Conservation (phyloP, 2,329 filamentous ascomycete species). For the Penicillium sp. region DNA sequence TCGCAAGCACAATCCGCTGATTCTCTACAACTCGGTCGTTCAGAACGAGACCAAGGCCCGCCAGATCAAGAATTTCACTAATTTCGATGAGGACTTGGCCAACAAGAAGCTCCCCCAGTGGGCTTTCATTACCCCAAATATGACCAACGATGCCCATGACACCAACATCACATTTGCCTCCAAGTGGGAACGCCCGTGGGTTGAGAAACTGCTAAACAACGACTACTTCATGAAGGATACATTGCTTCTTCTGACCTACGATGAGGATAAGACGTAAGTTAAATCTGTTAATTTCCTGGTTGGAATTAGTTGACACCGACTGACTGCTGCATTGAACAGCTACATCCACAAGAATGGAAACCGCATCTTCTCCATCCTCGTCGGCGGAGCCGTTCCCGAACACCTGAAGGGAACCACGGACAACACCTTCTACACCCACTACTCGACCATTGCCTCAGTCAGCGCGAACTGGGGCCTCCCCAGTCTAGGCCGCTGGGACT, state of each 20-base stretch:
- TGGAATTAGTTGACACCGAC: no score
- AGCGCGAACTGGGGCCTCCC: conserved; percentile 71
- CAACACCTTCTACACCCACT: conserved; percentile 72
- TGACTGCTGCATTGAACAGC: conserved; percentile 21
- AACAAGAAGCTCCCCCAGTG: conserved; percentile 71
- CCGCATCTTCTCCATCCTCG: conserved; percentile 69
- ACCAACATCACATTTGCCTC: conserved; percentile 71
- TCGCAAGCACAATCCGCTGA: conserved; percentile 75
- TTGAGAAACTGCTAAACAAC: conserved; percentile 71
- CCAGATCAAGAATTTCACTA: conserved; percentile 73
- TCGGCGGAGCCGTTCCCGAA: conserved; percentile 73
- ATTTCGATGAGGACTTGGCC: conserved; percentile 70
- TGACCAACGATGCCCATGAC: conserved; percentile 75
- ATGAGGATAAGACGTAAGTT: conserved; percentile 71
- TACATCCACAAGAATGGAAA: conserved; percentile 52
- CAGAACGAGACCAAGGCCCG: conserved; percentile 62
- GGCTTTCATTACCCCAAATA: conserved; percentile 57
- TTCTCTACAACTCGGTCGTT: conserved; percentile 70
- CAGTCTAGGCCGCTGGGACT: conserved; percentile 73
- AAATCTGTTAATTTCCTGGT: conserved; percentile 58
- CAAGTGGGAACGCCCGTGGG: conserved; percentile 68
- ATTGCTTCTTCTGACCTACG: conserved; percentile 79
- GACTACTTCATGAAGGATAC: conserved; percentile 76
- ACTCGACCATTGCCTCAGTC: conserved; percentile 70
- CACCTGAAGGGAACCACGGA: conserved; percentile 70